phyloP scores from a whole-genome alignment of 805 yeast species.

The Starmerella vaccinii region DNA sequence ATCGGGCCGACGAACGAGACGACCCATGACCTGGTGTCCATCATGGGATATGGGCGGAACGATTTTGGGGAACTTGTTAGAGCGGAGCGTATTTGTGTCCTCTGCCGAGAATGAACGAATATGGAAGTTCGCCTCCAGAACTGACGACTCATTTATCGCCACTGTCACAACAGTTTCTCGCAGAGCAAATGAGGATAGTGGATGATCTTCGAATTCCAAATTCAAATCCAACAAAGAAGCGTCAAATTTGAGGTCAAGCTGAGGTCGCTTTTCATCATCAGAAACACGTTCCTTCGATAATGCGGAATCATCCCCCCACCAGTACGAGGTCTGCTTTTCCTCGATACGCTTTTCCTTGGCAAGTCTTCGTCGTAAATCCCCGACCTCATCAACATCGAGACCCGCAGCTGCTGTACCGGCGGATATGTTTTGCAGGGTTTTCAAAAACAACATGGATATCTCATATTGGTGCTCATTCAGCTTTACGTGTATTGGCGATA shows the following conservation, averaged over 20 bases:
- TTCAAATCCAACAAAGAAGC: constrained; percentile 21
- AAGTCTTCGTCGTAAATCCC: constrained; percentile 17
- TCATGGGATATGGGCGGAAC: constrained; percentile 59
- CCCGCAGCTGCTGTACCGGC: constrained; percentile 41
- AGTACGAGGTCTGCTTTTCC: constrained; percentile 15
- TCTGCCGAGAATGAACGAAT: constrained; percentile 65
- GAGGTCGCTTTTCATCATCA: constrained; percentile 2
- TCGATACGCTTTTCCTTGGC: constrained; percentile 23
- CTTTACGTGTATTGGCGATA: constrained; percentile 52
- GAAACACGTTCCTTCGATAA: constrained; percentile 5
- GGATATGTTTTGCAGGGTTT: constrained; percentile 48
- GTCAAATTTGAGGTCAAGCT: constrained; percentile 17
- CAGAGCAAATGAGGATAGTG: constrained; percentile 50
- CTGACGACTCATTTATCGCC: constrained; percentile 43
- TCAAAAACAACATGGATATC: constrained; percentile 46
- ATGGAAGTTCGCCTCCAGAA: constrained; percentile 49
- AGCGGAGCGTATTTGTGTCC: constrained; percentile 42
- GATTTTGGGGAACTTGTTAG: constrained; percentile 65
- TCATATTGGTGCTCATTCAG: constrained; percentile 65
- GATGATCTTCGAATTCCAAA: constrained; percentile 17
- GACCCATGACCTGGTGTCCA: constrained; percentile 61
- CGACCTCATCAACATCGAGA: constrained; percentile 35
- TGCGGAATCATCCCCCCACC: constrained; percentile 23
- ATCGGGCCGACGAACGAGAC: constrained; percentile 26
- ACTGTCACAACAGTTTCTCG: constrained; percentile 47